A percentile compares a stretch with the other conserved stretches of the same genome.
These are phyloP conservation scores for Skeletonema grethae DNA, from an alignment of 108 stramenopile genomes.

Conservation along the genomic window DNA sequence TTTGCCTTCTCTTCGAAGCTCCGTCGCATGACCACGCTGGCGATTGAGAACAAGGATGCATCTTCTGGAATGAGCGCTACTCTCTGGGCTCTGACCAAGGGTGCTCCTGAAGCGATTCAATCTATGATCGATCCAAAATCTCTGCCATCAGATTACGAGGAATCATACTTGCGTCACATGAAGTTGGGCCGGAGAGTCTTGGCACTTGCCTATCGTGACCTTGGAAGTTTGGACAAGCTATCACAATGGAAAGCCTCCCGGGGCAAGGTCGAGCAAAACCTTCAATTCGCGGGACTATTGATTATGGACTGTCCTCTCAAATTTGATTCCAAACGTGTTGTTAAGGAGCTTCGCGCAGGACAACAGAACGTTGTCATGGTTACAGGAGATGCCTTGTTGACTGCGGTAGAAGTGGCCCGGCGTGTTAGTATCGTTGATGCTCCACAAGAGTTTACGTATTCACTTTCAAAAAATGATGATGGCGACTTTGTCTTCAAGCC, in stretches of 20 bases:
- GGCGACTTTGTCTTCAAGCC: constrained; percentile 24
- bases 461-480: constrained; percentile 18
- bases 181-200: constrained; percentile 82
- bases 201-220: constrained; percentile 73
- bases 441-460: constrained; percentile 33
- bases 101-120: constrained; percentile 93
- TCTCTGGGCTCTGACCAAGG: constrained; percentile 83
- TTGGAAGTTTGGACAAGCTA: constrained; percentile 32
- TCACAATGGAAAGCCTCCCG: constrained; percentile 48
- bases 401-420: constrained; percentile 92
- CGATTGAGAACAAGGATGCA: constrained; percentile 31
- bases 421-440: constrained; percentile 75
- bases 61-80: constrained; percentile 17
- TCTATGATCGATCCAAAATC: constrained; percentile 58
- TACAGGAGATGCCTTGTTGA: constrained; percentile 95
- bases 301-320: constrained; percentile 94
- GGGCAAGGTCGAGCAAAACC: constrained; percentile 61
- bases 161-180: constrained; percentile 85
- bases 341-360: constrained; percentile 75
- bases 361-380: constrained; percentile 88
- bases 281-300: constrained; percentile 93
- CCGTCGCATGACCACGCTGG: constrained; percentile 87
- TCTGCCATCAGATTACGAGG: constrained; percentile 77
- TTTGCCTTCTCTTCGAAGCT: constrained; percentile 88
- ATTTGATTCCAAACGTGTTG: constrained; percentile 81